Percentiles rank a stretch among this genome's conserved stretches.
Evolutionary conservation across 176 grass and related monocot genomes (phyloP).

Genomic region (Tuctoria greenei): DNA sequence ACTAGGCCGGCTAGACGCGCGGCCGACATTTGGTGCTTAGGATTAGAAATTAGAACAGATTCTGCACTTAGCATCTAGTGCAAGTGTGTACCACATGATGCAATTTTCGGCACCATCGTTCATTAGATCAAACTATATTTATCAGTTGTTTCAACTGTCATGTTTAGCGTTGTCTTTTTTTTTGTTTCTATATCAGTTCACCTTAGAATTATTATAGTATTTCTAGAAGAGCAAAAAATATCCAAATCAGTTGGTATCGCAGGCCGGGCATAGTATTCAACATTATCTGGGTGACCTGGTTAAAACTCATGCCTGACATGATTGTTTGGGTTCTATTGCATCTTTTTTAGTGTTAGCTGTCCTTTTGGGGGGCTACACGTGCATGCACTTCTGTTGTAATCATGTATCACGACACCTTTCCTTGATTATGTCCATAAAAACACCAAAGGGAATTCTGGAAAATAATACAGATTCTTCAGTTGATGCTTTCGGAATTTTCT

Average conservation of each 20-base stretch:
- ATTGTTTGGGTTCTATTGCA: not conserved
- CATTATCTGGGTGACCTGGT: not conserved
- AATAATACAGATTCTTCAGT: conserved; percentile 20
- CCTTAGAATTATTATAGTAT: not conserved
- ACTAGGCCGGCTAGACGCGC: not conserved
- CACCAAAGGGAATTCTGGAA: not conserved
- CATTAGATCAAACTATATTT: not conserved
- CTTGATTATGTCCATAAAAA: conserved; percentile 5
- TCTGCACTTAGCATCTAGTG: not conserved
- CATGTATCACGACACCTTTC: conserved; percentile 19
- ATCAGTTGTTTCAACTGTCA: not conserved
- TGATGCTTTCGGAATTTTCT: conserved; percentile 13
- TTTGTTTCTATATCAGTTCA: not conserved
- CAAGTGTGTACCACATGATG: not conserved
- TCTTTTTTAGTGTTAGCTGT: not conserved
- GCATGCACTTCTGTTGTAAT: conserved; percentile 38
- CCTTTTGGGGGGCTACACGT: conserved; percentile 18
- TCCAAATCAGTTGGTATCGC: not conserved
- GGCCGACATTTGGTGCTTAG: not conserved
- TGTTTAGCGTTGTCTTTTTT: not conserved
- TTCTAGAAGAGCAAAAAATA: not conserved
- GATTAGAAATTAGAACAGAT: not conserved
- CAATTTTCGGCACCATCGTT: not conserved
- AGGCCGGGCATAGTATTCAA: not conserved
- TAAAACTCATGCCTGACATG: not conserved